These are phyloP conservation scores for Ogataea hybrid DNA, from an alignment of 1,139 yeast species.

Conservation along the genomic window DNA sequence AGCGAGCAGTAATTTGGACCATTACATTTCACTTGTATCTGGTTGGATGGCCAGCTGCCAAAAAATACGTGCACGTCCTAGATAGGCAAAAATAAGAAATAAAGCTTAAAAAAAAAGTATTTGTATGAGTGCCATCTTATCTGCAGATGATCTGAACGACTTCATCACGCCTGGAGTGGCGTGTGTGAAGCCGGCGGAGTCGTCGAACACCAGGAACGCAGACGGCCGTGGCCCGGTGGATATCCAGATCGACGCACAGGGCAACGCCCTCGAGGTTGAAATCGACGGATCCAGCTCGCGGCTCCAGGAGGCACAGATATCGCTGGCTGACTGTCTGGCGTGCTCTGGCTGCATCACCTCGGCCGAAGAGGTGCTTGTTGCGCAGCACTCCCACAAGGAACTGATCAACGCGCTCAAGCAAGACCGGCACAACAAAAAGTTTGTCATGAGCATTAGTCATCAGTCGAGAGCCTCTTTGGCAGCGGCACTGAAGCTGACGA, in stretches of 20 bases:
- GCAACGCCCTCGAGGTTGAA: slow-evolving; percentile 68
- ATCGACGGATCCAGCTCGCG: slow-evolving; percentile 52
- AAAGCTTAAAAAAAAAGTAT: background rate
- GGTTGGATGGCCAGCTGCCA: slow-evolving; percentile 2
- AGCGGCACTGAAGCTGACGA: slow-evolving; percentile 53
- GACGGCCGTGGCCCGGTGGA: slow-evolving; percentile 38
- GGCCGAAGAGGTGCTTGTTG: slow-evolving; percentile 89
- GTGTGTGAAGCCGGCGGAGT: slow-evolving; percentile 81
- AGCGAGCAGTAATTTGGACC: slow-evolving; percentile 10
- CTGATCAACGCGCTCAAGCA: slow-evolving; percentile 56
- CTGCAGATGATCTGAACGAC: slow-evolving; percentile 90
- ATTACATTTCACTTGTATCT: background rate
- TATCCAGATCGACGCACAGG: slow-evolving; percentile 63
- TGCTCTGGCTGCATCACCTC: slow-evolving; percentile 98
- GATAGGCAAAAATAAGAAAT: slow-evolving; percentile 8
- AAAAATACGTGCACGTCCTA: background rate
- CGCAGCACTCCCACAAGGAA: slow-evolving; percentile 86
- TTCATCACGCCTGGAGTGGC: slow-evolving; percentile 94
- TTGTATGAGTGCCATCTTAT: slow-evolving; percentile 78
- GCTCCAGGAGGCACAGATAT: slow-evolving; percentile 81
- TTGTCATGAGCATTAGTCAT: slow-evolving; percentile 81
- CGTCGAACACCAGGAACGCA: slow-evolving; percentile 19
- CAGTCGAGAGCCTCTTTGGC: slow-evolving; percentile 85
- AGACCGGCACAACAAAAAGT: slow-evolving; percentile 35
- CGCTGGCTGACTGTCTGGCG: slow-evolving; percentile 90